Percentiles rank a stretch among this genome's conserved stretches.
Evolutionary conservation across 2,329 filamentous ascomycete genomes (phyloP).

Genomic region (Phoma sp.): DNA sequence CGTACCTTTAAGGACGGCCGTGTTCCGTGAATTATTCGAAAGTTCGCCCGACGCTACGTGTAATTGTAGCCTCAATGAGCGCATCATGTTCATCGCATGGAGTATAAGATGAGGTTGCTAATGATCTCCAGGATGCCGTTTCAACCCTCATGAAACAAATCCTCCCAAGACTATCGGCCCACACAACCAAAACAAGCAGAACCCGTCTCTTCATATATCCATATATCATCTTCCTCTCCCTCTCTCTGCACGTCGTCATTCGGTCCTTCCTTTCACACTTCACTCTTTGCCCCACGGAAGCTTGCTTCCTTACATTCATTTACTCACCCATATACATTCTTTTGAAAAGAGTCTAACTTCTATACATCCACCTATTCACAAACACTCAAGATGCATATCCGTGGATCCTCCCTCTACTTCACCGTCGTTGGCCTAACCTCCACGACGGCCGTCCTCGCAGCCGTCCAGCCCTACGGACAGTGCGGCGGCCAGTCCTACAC

Average conservation of each 20-base stretch:
- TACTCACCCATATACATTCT: conserved; percentile 14
- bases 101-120: conserved; percentile 8
- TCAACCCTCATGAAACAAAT: conserved; percentile 21
- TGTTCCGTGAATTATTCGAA: not conserved
- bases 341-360: conserved; percentile 28
- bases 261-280: conserved; percentile 15
- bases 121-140: conserved; percentile 37
- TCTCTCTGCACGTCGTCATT: conserved; percentile 2
- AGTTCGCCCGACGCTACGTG: not conserved
- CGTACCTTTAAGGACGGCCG: not conserved
- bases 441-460: conserved; percentile 37
- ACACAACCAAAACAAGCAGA: conserved; percentile 10
- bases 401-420: conserved; percentile 32
- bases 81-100: not conserved
- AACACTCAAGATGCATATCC: conserved; percentile 30
- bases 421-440: conserved; percentile 36
- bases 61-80: not conserved
- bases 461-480: conserved; percentile 49
- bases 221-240: conserved; percentile 12
- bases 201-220: conserved; percentile 10
- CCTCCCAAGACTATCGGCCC: conserved; percentile 10
- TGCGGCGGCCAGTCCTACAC: conserved; percentile 53
- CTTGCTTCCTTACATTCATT: conserved; percentile 32
- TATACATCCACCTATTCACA: not conserved
- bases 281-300: conserved; percentile 20